Conservation (phyloP, 805 yeast species). For the Candida parachauliodes region DNA sequence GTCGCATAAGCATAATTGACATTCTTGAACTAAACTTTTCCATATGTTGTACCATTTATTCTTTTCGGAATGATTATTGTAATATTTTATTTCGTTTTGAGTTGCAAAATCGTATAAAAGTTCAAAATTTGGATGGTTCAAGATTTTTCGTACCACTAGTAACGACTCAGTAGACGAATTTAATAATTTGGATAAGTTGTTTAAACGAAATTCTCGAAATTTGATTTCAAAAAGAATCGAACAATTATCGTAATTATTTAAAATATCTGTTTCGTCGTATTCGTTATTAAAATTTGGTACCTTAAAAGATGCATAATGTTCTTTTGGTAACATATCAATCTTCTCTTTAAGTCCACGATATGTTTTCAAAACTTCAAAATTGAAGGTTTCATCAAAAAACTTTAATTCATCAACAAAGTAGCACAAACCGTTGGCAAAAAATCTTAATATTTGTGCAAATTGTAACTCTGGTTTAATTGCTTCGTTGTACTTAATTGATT, state of each 20-base stretch:
- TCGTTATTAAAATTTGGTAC: conserved; percentile 6
- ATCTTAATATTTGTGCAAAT: conserved; percentile 4
- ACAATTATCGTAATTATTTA: background rate
- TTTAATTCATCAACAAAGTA: conserved; percentile 5
- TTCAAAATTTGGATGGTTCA: conserved; percentile 4
- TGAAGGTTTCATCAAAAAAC: conserved; percentile 3
- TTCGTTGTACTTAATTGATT: background rate
- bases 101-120: conserved; percentile 3
- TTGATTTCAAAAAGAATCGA: conserved; percentile 2
- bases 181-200: background rate
- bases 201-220: conserved; percentile 4
- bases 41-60: conserved; percentile 5
- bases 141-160: conserved; percentile 2
- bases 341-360: conserved; percentile 2
- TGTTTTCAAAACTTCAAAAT: conserved; percentile 5
- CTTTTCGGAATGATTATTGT: background rate
- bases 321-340: conserved; percentile 3
- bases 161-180: background rate
- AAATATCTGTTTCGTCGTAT: background rate
- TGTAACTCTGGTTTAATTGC: background rate
- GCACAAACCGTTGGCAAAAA: conserved; percentile 2
- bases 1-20: conserved; percentile 2
- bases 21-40: conserved; percentile 3
- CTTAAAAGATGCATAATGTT: conserved; percentile 2
- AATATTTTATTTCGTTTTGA: background rate